Evolutionary conservation across 2,329 filamentous ascomycete species (phyloP), one percentile per base, ranked within the genome.

Genomic region (Beauveria bassiana): DNA sequence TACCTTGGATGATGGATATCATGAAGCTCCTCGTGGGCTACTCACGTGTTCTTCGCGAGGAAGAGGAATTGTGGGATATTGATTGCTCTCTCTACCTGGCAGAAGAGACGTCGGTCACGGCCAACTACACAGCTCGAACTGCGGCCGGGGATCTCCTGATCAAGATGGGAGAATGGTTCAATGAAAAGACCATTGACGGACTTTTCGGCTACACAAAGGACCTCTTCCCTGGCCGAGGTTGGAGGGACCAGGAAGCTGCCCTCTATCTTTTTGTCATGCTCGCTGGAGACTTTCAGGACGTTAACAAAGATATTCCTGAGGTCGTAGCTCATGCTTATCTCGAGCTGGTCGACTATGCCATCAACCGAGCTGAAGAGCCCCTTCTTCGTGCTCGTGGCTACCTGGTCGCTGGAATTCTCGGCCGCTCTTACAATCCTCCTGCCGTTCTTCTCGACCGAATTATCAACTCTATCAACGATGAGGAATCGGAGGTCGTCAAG

Each of bases 1-100:
- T 87, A 2, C 85, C 86, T 8, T 98, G 93, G 93, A 82, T 97
- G 66, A 82, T 89, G 40, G 90, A 96, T 69, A 86, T 97, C 22
- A 89, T 97, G 85, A 90, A 89, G 71, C 82, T 97, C 66, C 85
- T 92, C 10, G 86, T 92, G 22, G 86, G 87, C 1, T 98, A 96
- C 74, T 88, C 92, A 14, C 91, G 93, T 66, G 96, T 99, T 68
- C 93, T 90, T 2, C 87, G 86, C 31, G 95, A 99, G 73, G 95
- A 98, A 70, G 91, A 97, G 75, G 91, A 90, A 8, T 77, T 99
- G 10, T 99, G 95, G 95, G 91, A 97, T 68, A 91, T 97, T 65
- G 95, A 99, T 73, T 89, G 96, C 67, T 98, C 96, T 62, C 83
- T 99, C 2, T 99, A 96, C 74, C 81, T 99, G 52, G 93, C 92